Conservation (phyloP, 768 basidiomycete genomes). For the Panaeolus papilionaceus region DNA sequence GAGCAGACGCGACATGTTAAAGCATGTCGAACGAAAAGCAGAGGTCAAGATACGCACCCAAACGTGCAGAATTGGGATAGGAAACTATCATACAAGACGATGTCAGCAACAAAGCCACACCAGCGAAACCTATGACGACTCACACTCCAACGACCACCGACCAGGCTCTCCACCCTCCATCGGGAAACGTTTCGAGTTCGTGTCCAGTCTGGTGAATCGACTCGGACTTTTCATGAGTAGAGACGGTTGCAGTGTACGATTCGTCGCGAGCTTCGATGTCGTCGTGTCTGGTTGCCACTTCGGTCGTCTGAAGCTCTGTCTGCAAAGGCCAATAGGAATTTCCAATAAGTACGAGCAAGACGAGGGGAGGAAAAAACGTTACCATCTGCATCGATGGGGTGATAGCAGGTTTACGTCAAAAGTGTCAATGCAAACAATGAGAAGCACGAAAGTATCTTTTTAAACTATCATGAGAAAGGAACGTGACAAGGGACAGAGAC, state of each 20-base stretch:
- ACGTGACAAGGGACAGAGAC: slow-evolving; percentile 9
- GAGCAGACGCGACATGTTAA: background rate
- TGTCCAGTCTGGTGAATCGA: slow-evolving; percentile 7
- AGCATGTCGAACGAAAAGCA: background rate
- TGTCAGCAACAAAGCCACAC: background rate
- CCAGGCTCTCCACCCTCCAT: slow-evolving; percentile 52
- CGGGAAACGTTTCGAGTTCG: slow-evolving; percentile 28
- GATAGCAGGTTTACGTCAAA: slow-evolving; percentile 14
- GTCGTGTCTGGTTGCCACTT: background rate
- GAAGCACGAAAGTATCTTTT: slow-evolving; percentile 3
- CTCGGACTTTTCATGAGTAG: slow-evolving; percentile 5
- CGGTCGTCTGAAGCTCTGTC: background rate
- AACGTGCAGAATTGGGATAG: slow-evolving; percentile 50
- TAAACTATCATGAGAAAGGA: slow-evolving; percentile 13
- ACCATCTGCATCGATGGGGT: slow-evolving; percentile 1
- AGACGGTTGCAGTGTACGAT: background rate
- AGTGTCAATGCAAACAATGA: slow-evolving; percentile 6
- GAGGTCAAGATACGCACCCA: slow-evolving; percentile 36
- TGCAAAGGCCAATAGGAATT: background rate
- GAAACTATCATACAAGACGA: slow-evolving; percentile 34
- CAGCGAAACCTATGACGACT: slow-evolving; percentile 20
- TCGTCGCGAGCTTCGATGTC: slow-evolving; percentile 5
- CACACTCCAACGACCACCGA: slow-evolving; percentile 50
- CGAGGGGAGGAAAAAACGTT: background rate
- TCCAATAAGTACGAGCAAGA: background rate